Conservation (phyloP, 176 grass and related monocot species). For the Ampelocalamus luodianensis region DNA sequence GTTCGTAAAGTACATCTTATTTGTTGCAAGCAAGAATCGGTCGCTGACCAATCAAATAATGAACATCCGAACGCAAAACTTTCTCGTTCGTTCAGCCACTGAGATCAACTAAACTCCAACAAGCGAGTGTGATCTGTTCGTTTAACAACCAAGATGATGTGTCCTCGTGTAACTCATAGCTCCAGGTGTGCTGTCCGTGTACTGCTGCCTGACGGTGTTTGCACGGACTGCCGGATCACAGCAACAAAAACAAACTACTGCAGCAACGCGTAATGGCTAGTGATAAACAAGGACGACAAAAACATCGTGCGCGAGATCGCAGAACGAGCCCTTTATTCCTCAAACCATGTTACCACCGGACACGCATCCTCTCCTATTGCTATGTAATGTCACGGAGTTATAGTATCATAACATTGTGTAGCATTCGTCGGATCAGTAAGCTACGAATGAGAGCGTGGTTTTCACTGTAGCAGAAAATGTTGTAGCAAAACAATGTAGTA, state of each 20-base stretch:
- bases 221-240: neutral
- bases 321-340: neutral
- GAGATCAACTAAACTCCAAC: neutral
- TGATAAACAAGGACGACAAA: conserved; percentile 8
- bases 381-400: too few relatives aligned
- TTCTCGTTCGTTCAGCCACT: neutral
- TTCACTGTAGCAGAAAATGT: too few relatives aligned
- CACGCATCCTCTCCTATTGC: too few relatives aligned
- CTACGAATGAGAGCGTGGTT: too few relatives aligned
- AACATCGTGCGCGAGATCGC: conserved; percentile 13
- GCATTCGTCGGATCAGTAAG: too few relatives aligned
- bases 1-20: neutral
- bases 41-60: neutral
- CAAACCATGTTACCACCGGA: neutral
- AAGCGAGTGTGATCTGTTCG: neutral
- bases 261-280: neutral
- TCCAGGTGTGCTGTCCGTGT: neutral
- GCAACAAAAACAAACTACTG: neutral
- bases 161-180: neutral
- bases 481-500: too few relatives aligned
- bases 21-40: neutral
- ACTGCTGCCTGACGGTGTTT: neutral
- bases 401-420: too few relatives aligned
- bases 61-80: neutral
- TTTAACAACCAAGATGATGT: neutral